Percentiles rank a stretch among this genome's conserved stretches.
These are phyloP conservation scores for Stachybotrys elegans DNA, from an alignment of 2,329 filamentous ascomycete species.

Conservation along the genomic window DNA sequence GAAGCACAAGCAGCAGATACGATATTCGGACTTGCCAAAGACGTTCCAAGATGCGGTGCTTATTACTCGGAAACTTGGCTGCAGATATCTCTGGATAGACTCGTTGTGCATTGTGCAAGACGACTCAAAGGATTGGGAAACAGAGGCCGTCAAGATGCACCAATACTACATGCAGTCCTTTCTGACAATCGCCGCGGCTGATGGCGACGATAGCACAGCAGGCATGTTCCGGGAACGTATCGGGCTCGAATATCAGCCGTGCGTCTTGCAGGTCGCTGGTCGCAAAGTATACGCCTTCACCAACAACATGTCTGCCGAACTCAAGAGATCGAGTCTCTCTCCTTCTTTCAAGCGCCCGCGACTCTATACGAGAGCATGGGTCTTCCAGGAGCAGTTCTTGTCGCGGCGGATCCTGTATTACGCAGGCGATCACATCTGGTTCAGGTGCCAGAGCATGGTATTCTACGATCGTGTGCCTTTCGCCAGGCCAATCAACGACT, in stretches of 20 bases:
- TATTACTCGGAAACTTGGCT: slow-evolving; percentile 3
- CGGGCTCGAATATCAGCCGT: neutral
- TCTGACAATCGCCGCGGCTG: neutral
- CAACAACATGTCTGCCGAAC: neutral
- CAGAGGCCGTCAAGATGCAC: neutral
- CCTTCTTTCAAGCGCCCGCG: neutral
- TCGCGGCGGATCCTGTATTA: neutral
- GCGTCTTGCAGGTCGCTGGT: neutral
- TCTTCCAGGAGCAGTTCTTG: neutral
- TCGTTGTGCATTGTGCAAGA: slow-evolving; percentile 6
- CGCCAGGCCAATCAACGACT: neutral
- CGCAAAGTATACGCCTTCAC: neutral
- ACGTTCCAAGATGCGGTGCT: slow-evolving; percentile 6
- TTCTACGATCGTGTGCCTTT: neutral
- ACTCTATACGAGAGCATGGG: neutral
- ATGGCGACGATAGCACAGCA: neutral
- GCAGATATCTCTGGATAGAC: slow-evolving; percentile 6
- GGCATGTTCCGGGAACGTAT: neutral
- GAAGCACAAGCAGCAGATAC: neutral
- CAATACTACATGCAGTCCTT: neutral
- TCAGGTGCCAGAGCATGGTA: neutral
- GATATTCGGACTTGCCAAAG: neutral
- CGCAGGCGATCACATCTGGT: neutral
- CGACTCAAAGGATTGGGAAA: neutral
- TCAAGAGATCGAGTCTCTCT: neutral